Evolutionary conservation across 176 grass and related monocot species (phyloP), one percentile per base, ranked within the genome.

Genomic region (Hsuehochloa calcarea): DNA sequence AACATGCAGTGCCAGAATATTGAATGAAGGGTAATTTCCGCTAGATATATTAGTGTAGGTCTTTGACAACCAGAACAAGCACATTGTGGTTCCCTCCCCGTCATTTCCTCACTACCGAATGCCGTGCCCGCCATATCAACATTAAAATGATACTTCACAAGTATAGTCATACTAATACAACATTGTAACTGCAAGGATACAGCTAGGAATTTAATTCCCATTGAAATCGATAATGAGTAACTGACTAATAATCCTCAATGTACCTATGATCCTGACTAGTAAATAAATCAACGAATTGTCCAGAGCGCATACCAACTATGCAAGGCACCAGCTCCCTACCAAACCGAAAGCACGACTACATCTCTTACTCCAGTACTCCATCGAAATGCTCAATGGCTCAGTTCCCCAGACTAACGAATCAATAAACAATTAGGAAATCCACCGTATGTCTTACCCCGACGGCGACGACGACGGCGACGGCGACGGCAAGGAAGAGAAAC

Each of bases 401-500:
- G 10, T 12, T 49, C 19, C 41, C 45, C 45, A 0, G 5, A 52
- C 10, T 38, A 54, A 81, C 3, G 29, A 44, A 76, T 70, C 14
- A 65, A 49, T 10, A 47, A 47, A 41, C 25, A 65, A 51, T 19
- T 4, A 50, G 51, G 13, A 20, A 71, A 52, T 23, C n/a, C 65
- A 43, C 38, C 20, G 38, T 51, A 79, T 35, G 45, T 14, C 71
- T 69, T 91, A 94, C 90, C 82, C 75, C 84, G 89, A 87, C 19
- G 43, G 10, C 43, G 86, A 83, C 0, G 92, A n/a, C n/a, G n/a
- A n/a, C 4, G 93, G 81, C 35, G 89, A 87, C 19, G 43, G 10
- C 43, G 86, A 83, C 0, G 92, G 90, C 0, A 85, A 87, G 0
- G 88, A 90, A 1, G 88, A 90, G n/a, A 91, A 91, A 63, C 75